These are phyloP conservation scores for Pestalotiopsis sp. DNA, from an alignment of 2,329 filamentous ascomycete genomes.

Conservation along the genomic window DNA sequence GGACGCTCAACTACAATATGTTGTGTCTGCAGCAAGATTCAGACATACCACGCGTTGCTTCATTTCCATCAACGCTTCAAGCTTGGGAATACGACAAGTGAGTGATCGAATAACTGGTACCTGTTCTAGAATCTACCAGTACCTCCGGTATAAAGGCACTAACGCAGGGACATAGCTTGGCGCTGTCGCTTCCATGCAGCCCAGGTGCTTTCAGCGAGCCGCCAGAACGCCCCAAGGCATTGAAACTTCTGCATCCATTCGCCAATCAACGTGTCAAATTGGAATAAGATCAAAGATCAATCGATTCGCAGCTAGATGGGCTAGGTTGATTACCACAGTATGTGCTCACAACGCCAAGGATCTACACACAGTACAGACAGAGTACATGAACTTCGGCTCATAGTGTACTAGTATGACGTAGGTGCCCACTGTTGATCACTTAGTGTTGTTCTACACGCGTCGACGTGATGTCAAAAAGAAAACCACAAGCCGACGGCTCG, in stretches of 20 bases:
- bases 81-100: background rate
- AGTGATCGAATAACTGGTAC: background rate
- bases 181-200: background rate
- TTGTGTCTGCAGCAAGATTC: background rate
- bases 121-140: background rate
- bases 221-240: background rate
- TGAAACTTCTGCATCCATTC: too few species aligned
- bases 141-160: background rate
- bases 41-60: background rate
- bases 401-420: too few species aligned
- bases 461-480: too few species aligned
- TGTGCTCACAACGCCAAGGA: too few species aligned
- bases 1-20: too few species aligned
- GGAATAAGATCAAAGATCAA: too few species aligned
- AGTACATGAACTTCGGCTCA: background rate
- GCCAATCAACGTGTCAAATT: too few species aligned
- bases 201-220: background rate
- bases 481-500: too few species aligned
- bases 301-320: too few species aligned
- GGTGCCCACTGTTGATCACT: background rate
- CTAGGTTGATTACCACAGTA: too few species aligned
- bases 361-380: background rate
- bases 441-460: background rate
- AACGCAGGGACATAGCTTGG: background rate
- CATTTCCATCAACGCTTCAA: background rate